Percentiles rank a stretch among this genome's conserved stretches.
phyloP scores from a whole-genome alignment of 2,329 filamentous ascomycete species.

The Diaporthe ampelina region DNA sequence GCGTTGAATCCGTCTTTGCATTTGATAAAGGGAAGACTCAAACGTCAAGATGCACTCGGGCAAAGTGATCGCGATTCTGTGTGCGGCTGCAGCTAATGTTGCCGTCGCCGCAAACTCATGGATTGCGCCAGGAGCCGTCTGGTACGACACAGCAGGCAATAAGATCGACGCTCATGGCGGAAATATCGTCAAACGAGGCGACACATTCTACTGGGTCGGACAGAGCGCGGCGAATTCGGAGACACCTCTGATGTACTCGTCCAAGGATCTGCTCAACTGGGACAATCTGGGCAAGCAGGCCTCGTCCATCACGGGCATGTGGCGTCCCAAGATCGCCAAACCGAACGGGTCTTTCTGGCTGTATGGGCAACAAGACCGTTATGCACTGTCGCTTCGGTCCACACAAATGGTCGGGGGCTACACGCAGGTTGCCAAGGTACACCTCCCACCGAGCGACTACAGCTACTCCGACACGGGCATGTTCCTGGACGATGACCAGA shows the following conservation, averaged over 20 bases:
- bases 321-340: slow-evolving; percentile 57
- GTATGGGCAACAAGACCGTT: slow-evolving; percentile 56
- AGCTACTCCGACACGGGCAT: slow-evolving; percentile 57
- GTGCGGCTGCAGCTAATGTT: slow-evolving; percentile 13
- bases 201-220: slow-evolving; percentile 58
- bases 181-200: slow-evolving; percentile 52
- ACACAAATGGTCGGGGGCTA: slow-evolving; percentile 51
- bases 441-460: slow-evolving; percentile 54
- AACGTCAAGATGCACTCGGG: slow-evolving; percentile 1
- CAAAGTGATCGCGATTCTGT: background rate
- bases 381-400: slow-evolving; percentile 54
- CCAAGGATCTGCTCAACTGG: slow-evolving; percentile 57
- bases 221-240: slow-evolving; percentile 53
- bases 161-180: slow-evolving; percentile 59
- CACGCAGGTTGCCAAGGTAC: slow-evolving; percentile 49
- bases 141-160: slow-evolving; percentile 54
- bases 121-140: slow-evolving; percentile 56
- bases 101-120: slow-evolving; percentile 47
- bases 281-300: slow-evolving; percentile 52
- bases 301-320: slow-evolving; percentile 52
- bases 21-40: background rate
- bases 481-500: slow-evolving; percentile 52
- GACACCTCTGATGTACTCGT: slow-evolving; percentile 56
- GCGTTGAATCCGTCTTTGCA: background rate
- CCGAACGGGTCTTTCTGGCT: slow-evolving; percentile 57